phyloP scores from a whole-genome alignment of 2,329 filamentous ascomycete genomes.

The Neocucurbitaria cava region DNA sequence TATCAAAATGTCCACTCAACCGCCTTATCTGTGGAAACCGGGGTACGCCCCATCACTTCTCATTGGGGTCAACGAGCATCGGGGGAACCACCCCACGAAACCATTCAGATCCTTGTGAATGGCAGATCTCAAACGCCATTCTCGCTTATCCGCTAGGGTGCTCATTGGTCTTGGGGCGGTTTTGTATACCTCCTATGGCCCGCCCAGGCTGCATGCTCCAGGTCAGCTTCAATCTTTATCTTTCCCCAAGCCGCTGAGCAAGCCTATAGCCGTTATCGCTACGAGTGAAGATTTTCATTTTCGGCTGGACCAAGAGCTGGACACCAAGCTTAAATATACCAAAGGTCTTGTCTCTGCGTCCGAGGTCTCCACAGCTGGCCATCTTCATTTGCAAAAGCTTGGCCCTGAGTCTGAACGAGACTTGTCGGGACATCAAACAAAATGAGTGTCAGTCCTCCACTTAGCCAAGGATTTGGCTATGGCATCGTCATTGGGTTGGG shows the following conservation, averaged over 20 bases:
- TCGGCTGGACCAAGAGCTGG: conserved; percentile 5
- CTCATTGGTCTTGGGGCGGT: conserved; percentile 7
- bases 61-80: conserved; percentile 9
- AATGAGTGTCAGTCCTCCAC: conserved; percentile 38
- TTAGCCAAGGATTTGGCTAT: conserved; percentile 73
- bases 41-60: conserved; percentile 17
- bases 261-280: background rate
- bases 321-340: conserved; percentile 21
- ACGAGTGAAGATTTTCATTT: background rate
- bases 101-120: conserved; percentile 18
- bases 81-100: conserved; percentile 19
- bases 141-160: conserved; percentile 1
- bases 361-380: background rate
- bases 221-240: conserved; percentile 15
- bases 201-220: conserved; percentile 1
- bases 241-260: conserved; percentile 6
- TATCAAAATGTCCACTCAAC: conserved; percentile 26
- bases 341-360: background rate
- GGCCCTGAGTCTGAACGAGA: background rate
- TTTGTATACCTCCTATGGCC: conserved; percentile 9
- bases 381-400: background rate
- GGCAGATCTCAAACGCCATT: conserved; percentile 13
- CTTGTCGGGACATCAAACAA: conserved; percentile 2
- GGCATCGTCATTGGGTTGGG: conserved; percentile 78
- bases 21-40: conserved; percentile 10